Percentiles rank a stretch among this genome's conserved stretches.
phyloP scores from a whole-genome alignment of 2,329 filamentous ascomycete species.

The Fusarium incarnatum region DNA sequence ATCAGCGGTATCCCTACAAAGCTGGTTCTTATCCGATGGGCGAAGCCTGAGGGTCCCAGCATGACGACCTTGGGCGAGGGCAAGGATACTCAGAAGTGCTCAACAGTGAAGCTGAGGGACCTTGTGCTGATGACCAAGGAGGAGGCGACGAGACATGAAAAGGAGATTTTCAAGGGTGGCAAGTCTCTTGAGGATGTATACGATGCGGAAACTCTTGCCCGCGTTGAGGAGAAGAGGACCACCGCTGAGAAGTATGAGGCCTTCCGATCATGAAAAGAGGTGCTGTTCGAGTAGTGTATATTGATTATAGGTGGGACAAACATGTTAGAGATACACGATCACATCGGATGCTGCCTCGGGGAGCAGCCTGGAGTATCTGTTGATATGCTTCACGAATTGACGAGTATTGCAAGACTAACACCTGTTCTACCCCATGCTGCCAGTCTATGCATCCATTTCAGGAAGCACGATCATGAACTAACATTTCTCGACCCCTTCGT shows the following conservation, averaged over 20 bases:
- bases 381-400: constrained; percentile 11
- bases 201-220: constrained; percentile 71
- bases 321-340: constrained; percentile 6
- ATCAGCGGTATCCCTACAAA: constrained; percentile 85
- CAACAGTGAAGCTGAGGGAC: constrained; percentile 75
- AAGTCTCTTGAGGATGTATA: constrained; percentile 80
- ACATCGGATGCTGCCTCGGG: not conserved
- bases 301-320: not conserved
- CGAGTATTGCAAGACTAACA: not conserved
- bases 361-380: not conserved
- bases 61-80: constrained; percentile 70
- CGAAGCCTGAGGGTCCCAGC: constrained; percentile 70
- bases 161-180: constrained; percentile 77
- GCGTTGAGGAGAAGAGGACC: constrained; percentile 73
- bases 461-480: not conserved
- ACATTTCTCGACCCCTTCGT: not conserved
- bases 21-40: constrained; percentile 84
- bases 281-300: not conserved
- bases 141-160: constrained; percentile 83
- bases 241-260: constrained; percentile 74
- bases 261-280: constrained; percentile 53
- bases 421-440: not conserved
- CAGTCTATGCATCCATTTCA: not conserved
- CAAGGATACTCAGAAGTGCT: constrained; percentile 80
- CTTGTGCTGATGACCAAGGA: constrained; percentile 95